phyloP scores from a whole-genome alignment of 108 stramenopile genomes.

The Conticribra weissflogii region DNA sequence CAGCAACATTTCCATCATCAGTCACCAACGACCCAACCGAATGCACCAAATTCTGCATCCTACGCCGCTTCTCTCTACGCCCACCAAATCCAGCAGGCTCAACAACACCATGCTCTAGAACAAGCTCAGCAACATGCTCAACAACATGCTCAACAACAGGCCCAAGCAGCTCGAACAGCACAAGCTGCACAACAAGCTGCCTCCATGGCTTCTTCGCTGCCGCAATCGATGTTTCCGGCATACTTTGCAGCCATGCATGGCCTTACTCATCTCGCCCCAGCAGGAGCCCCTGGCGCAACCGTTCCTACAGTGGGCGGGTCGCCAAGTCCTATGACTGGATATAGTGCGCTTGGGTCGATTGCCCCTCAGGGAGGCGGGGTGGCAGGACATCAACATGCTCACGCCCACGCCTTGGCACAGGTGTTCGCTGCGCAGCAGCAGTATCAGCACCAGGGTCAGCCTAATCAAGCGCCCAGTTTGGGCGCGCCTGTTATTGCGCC shows the following conservation, averaged over 20 bases:
- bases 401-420: conserved; percentile 17
- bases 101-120: conserved; percentile 26
- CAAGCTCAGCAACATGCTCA: conserved; percentile 27
- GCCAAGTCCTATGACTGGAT: not conserved
- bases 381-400: conserved; percentile 12
- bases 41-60: conserved; percentile 30
- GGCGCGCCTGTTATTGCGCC: too few species aligned
- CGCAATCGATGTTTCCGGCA: conserved; percentile 26
- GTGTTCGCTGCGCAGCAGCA: conserved; percentile 28
- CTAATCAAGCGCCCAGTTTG: too few species aligned
- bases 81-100: conserved; percentile 43
- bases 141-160: conserved; percentile 34
- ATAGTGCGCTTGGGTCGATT: too few species aligned
- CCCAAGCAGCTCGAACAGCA: conserved; percentile 8
- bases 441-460: conserved; percentile 16
- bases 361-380: not conserved
- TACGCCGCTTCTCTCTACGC: conserved; percentile 18
- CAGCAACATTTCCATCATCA: too few species aligned
- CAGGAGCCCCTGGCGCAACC: conserved; percentile 6
- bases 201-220: conserved; percentile 11
- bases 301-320: conserved; percentile 13
- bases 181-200: conserved; percentile 2
- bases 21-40: too few species aligned
- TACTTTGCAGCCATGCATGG: conserved; percentile 7
- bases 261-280: not conserved